These are phyloP conservation scores for Wallacemonas rigidus DNA, from an alignment of 208 protist genomes.

Conservation along the genomic window DNA sequence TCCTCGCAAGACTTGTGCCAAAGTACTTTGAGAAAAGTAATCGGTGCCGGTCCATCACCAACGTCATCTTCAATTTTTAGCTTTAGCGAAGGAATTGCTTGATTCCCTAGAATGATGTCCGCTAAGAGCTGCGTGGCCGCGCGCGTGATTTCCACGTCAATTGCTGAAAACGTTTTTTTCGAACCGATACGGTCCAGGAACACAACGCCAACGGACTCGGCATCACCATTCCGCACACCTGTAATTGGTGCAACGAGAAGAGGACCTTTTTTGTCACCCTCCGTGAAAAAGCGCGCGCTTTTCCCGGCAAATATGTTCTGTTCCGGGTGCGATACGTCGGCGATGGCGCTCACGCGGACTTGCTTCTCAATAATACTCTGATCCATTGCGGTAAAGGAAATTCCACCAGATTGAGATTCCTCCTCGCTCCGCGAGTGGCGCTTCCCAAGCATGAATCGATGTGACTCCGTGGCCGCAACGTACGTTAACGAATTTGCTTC, in stretches of 20 bases:
- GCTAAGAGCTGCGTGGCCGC: constrained; percentile 37
- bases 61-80: constrained; percentile 58
- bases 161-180: constrained; percentile 36
- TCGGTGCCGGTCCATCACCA: constrained; percentile 11
- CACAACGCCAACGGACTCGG: constrained; percentile 35
- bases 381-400: constrained; percentile 38
- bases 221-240: constrained; percentile 21
- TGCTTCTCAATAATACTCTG: constrained; percentile 7
- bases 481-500: constrained; percentile 25
- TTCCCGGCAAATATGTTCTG: constrained; percentile 21
- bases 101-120: constrained; percentile 38
- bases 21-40: constrained; percentile 54
- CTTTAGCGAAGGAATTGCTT: constrained; percentile 5
- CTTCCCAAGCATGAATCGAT: constrained; percentile 48
- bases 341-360: constrained; percentile 19
- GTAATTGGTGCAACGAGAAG: constrained; percentile 37
- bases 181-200: constrained; percentile 50
- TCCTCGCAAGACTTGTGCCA: constrained; percentile 38
- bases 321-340: constrained; percentile 25
- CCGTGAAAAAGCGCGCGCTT: constrained; percentile 29
- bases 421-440: constrained; percentile 28
- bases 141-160: constrained; percentile 46
- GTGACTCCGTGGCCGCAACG: constrained; percentile 40
- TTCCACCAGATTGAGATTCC: constrained; percentile 21
- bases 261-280: constrained; percentile 35